These are phyloP conservation scores for Fusarium nematophilum DNA, from an alignment of 2,329 filamentous ascomycete genomes.

Conservation along the genomic window DNA sequence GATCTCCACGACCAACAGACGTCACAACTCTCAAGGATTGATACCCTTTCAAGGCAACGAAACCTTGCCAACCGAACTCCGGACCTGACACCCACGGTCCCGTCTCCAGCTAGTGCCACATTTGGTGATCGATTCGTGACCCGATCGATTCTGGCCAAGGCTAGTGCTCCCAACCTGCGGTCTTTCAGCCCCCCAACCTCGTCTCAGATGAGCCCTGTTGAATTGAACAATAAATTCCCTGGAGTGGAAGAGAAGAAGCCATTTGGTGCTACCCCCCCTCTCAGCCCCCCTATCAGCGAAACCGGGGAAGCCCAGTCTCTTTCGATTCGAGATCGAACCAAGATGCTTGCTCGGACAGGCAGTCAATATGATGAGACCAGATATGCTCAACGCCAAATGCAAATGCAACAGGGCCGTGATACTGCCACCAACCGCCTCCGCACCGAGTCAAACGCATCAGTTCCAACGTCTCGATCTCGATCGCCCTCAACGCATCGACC, in stretches of 20 bases:
- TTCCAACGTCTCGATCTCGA: constrained; percentile 55
- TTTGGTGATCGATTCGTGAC: constrained; percentile 61
- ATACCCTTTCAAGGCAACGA: constrained; percentile 77
- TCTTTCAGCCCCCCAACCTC: constrained; percentile 64
- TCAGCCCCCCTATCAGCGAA: constrained; percentile 74
- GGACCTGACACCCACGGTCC: constrained; percentile 56
- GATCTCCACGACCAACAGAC: constrained; percentile 84
- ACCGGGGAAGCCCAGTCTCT: constrained; percentile 74
- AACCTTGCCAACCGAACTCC: constrained; percentile 62
- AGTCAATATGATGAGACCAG: constrained; percentile 86
- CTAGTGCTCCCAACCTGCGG: constrained; percentile 77
- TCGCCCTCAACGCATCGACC: constrained; percentile 59
- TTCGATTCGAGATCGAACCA: constrained; percentile 80
- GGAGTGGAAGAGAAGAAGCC: constrained; percentile 48
- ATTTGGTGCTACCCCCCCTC: constrained; percentile 52
- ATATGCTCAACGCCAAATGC: constrained; percentile 83
- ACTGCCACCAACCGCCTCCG: constrained; percentile 63
- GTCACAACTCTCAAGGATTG: constrained; percentile 80
- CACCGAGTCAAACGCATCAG: constrained; percentile 58
- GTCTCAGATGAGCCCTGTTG: constrained; percentile 52
- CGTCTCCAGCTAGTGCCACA: constrained; percentile 58
- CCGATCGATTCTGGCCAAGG: constrained; percentile 61
- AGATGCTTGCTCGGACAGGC: constrained; percentile 76
- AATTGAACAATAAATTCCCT: constrained; percentile 52
- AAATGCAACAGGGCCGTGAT: constrained; percentile 81